Evolutionary conservation across 2,329 filamentous ascomycete species (phyloP).

Genomic region (Aureobasidium mangrovei): DNA sequence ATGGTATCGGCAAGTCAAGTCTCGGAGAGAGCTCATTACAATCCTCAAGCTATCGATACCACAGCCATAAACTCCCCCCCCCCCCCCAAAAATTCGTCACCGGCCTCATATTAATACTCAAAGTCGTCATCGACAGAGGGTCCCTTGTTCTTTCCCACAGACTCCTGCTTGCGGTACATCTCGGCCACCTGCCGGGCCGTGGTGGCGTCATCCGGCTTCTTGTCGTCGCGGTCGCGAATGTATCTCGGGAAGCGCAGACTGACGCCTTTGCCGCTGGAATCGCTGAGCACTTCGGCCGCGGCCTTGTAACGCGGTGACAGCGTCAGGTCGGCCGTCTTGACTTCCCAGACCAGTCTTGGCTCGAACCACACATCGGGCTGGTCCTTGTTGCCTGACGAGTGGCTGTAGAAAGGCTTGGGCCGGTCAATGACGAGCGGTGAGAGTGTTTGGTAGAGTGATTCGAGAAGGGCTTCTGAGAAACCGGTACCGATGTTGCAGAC

Average conservation of each 20-base stretch:
- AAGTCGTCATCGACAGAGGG: conserved; percentile 92
- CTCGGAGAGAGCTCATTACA: too few species aligned
- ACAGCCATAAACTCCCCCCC: too few species aligned
- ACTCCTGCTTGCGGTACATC: conserved; percentile 95
- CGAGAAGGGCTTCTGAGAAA: conserved; percentile 90
- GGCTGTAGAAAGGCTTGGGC: conserved; percentile 88
- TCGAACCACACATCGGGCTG: conserved; percentile 99
- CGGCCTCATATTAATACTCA: conserved; percentile 59
- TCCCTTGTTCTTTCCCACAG: conserved; percentile 75
- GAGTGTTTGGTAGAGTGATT: conserved; percentile 70
- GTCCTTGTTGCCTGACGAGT: conserved; percentile 75
- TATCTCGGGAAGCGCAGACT: conserved; percentile 87
- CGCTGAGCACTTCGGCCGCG: conserved; percentile 46
- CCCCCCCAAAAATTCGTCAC: too few species aligned
- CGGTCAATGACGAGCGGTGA: conserved; percentile 73
- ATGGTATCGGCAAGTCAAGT: too few species aligned
- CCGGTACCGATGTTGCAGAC: conserved; percentile 98
- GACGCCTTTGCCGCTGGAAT: conserved; percentile 67
- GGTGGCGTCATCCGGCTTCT: conserved; percentile 88
- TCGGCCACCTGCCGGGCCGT: conserved; percentile 79
- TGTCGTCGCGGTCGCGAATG: conserved; percentile 86
- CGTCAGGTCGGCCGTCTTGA: conserved; percentile 92
- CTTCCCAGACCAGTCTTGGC: conserved; percentile 90
- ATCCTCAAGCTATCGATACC: too few species aligned
- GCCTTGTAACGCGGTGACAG: conserved; percentile 89